phyloP scores from a whole-genome alignment of 441 rosid genomes.

The Eutrema salsugineum region DNA sequence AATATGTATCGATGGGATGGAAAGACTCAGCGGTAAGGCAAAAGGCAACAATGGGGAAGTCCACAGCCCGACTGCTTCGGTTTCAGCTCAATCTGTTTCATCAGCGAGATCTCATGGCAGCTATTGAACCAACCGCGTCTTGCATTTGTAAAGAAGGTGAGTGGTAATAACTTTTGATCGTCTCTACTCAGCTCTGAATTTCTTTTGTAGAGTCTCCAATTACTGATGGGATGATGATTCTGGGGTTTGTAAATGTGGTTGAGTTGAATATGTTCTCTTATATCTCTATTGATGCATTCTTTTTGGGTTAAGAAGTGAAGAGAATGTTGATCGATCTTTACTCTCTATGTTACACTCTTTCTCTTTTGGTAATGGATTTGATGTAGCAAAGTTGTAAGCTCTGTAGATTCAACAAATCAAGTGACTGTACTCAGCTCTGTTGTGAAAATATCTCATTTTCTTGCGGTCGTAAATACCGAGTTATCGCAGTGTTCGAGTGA shows the following conservation, averaged over 20 bases:
- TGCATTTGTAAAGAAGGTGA: slow-evolving; percentile 10
- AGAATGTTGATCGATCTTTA: neutral
- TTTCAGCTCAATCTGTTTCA: slow-evolving; percentile 95
- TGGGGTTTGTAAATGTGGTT: slow-evolving; percentile 18
- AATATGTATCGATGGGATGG: slow-evolving; percentile 75
- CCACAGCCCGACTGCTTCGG: slow-evolving; percentile 93
- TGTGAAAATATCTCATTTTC: too few species aligned
- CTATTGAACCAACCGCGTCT: slow-evolving; percentile 25
- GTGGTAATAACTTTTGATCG: slow-evolving; percentile 12
- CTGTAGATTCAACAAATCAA: too few species aligned
- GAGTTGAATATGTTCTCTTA: neutral
- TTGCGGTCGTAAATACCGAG: too few species aligned
- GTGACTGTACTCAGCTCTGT: too few species aligned
- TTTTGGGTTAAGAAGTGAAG: neutral
- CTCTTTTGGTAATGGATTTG: neutral
- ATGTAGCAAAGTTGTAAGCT: slow-evolving; percentile 4
- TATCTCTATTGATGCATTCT: neutral
- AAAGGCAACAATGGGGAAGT: slow-evolving; percentile 70
- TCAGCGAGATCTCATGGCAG: slow-evolving; percentile 95
- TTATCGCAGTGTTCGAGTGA: too few species aligned
- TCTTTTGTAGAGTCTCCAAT: slow-evolving; percentile 17
- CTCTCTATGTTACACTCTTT: neutral
- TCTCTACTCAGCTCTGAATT: neutral
- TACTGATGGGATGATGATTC: slow-evolving; percentile 19
- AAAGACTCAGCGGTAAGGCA: slow-evolving; percentile 79